phyloP scores from a whole-genome alignment of 2,329 filamentous ascomycete species.

The Colletotrichum lindemuthianum region DNA sequence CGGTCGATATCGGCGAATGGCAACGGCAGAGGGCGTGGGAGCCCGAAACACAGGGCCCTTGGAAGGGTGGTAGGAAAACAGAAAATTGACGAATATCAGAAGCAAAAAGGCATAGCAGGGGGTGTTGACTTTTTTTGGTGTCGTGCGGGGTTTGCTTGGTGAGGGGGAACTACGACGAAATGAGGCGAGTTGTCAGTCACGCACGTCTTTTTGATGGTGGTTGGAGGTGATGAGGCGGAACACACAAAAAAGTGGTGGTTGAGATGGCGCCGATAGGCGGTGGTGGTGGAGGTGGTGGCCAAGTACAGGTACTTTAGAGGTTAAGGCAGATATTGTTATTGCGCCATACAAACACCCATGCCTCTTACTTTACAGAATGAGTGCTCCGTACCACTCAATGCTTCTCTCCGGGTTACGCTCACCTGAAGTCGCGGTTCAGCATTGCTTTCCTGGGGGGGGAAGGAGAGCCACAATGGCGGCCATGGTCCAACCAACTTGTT shows the following conservation, averaged over 20 bases:
- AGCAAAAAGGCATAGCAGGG: constrained; percentile 30
- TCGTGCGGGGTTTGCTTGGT: constrained; percentile 30
- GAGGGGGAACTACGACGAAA: constrained; percentile 28
- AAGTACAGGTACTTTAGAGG: too few species aligned
- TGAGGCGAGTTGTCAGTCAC: constrained; percentile 19
- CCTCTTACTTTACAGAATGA: too few species aligned
- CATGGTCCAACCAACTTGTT: too few species aligned
- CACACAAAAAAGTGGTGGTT: not conserved
- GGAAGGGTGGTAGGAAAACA: constrained; percentile 16
- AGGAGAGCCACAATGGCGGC: too few species aligned
- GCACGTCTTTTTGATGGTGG: constrained; percentile 7
- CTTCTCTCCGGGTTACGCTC: too few species aligned
- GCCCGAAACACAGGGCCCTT: constrained; percentile 27
- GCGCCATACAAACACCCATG: not conserved
- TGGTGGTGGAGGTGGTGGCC: constrained; percentile 6
- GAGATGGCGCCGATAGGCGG: not conserved
- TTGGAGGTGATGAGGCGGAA: constrained; percentile 2
- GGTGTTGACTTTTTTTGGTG: constrained; percentile 4
- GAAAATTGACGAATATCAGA: constrained; percentile 24
- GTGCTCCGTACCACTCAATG: too few species aligned
- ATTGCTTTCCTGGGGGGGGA: too few species aligned
- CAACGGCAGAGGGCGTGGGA: constrained; percentile 22
- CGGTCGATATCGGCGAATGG: constrained; percentile 29
- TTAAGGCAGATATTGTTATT: constrained; percentile 5
- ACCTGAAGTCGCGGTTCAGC: too few species aligned